Evolutionary conservation across 331 rosid species (phyloP).

Genomic region (Spiraea crenata): DNA sequence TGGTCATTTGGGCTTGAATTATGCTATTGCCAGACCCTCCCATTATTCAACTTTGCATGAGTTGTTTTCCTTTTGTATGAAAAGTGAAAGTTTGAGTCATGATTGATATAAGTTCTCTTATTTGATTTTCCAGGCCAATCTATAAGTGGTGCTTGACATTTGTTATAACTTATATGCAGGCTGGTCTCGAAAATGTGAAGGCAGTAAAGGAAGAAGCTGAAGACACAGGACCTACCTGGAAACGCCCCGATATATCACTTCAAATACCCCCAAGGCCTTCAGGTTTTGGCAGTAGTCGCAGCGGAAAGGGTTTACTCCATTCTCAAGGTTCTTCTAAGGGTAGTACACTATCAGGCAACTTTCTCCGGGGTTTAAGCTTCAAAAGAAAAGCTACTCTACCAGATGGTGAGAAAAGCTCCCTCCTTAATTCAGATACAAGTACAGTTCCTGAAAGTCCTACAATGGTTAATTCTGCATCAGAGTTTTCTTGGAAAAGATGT

Average conservation of each 20-base stretch:
- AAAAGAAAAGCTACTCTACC: conserved; percentile 57
- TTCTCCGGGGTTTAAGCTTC: conserved; percentile 82
- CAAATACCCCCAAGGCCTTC: conserved; percentile 86
- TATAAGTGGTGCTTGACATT: background rate
- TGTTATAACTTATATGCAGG: conserved; percentile 49
- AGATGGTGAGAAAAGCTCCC: conserved; percentile 83
- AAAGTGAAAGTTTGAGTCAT: background rate
- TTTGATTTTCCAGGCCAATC: background rate
- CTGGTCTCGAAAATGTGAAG: conserved; percentile 23
- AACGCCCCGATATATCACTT: conserved; percentile 87
- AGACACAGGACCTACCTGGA: conserved; percentile 43
- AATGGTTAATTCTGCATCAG: conserved; percentile 40
- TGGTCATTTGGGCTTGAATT: conserved; percentile 2
- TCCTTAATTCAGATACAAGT: conserved; percentile 58
- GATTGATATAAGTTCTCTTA: background rate
- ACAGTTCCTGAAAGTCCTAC: conserved; percentile 53
- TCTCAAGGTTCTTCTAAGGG: conserved; percentile 70
- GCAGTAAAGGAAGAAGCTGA: conserved; percentile 40
- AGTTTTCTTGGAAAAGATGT: conserved; percentile 68
- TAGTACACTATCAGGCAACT: conserved; percentile 50
- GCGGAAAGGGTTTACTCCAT: conserved; percentile 63
- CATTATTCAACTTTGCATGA: background rate
- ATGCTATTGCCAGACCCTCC: background rate
- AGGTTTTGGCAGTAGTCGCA: conserved; percentile 53
- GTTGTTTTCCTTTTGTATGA: background rate